Evolutionary conservation across 2,329 filamentous ascomycete genomes (phyloP).

Genomic region (Aspergillus felis): DNA sequence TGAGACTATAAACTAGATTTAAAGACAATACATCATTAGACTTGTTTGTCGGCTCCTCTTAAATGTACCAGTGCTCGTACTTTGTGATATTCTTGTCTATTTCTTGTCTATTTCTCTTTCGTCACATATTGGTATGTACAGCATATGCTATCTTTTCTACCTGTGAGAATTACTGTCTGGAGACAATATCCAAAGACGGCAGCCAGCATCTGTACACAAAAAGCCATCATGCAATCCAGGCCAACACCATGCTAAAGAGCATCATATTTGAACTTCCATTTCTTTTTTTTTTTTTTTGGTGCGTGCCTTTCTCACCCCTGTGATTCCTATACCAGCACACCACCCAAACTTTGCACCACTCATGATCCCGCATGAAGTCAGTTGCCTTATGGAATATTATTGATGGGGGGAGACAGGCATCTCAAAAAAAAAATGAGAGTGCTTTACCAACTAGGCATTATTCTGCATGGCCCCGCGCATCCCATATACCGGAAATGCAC

Average conservation of each 20-base stretch:
- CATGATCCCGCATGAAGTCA: not conserved
- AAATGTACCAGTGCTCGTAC: not conserved
- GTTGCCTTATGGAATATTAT: not conserved
- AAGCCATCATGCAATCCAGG: not conserved
- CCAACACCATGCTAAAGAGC: not conserved
- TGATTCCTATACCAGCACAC: not conserved
- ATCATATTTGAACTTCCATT: not conserved
- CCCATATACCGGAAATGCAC: slow-evolving; percentile 9
- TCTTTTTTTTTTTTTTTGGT: not conserved
- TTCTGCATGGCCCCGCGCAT: not conserved
- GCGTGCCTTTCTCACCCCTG: not conserved
- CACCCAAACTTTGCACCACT: not conserved
- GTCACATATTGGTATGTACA: not conserved
- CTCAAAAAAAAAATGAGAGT: not conserved
- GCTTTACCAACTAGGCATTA: too few species aligned
- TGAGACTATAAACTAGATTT: not conserved
- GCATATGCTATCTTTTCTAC: not conserved
- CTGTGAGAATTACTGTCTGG: not conserved
- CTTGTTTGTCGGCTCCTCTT: not conserved
- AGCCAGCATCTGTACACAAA: not conserved
- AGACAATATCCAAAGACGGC: not conserved
- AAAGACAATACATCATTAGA: not conserved
- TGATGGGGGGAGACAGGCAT: not conserved
- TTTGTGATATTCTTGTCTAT: not conserved
- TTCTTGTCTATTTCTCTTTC: not conserved